Conservation (phyloP, 2,329 filamentous ascomycete species). For the Pseudocercospora ulei region DNA sequence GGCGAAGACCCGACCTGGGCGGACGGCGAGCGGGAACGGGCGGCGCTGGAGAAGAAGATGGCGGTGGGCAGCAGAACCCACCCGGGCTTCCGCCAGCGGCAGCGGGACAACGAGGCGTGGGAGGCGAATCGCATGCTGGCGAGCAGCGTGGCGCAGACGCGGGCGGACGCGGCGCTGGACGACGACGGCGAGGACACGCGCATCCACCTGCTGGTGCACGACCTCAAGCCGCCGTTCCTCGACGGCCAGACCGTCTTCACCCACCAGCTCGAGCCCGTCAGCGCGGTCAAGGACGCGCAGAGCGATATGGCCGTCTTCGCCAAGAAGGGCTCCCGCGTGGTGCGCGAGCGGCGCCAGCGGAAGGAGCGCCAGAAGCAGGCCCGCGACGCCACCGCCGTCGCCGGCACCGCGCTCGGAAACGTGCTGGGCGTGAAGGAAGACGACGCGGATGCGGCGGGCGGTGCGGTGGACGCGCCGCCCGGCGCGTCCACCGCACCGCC, state of each 20-base stretch:
- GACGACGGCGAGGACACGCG: conserved; percentile 84
- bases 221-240: conserved; percentile 85
- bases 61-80: conserved; percentile 38
- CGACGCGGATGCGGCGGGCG: conserved; percentile 73
- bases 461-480: conserved; percentile 47
- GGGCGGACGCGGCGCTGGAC: conserved; percentile 60
- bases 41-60: conserved; percentile 70
- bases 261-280: conserved; percentile 89
- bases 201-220: conserved; percentile 84
- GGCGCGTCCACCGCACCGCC: too few species aligned
- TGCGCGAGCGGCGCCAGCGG: conserved; percentile 82
- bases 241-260: conserved; percentile 95
- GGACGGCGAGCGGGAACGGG: conserved; percentile 65
- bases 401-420: conserved; percentile 85
- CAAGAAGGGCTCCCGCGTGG: conserved; percentile 85
- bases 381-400: conserved; percentile 85
- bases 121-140: conserved; percentile 98
- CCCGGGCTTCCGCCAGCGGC: conserved; percentile 69
- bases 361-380: conserved; percentile 89
- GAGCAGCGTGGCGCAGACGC: conserved; percentile 87
- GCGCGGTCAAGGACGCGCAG: conserved; percentile 82
- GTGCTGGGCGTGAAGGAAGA: conserved; percentile 93
- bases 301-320: conserved; percentile 99
- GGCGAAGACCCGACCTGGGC: conserved; percentile 57
- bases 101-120: conserved; percentile 95